Base-by-base conservation (phyloP, 306 rosid species). In the Begonia loranthoides region DNA sequence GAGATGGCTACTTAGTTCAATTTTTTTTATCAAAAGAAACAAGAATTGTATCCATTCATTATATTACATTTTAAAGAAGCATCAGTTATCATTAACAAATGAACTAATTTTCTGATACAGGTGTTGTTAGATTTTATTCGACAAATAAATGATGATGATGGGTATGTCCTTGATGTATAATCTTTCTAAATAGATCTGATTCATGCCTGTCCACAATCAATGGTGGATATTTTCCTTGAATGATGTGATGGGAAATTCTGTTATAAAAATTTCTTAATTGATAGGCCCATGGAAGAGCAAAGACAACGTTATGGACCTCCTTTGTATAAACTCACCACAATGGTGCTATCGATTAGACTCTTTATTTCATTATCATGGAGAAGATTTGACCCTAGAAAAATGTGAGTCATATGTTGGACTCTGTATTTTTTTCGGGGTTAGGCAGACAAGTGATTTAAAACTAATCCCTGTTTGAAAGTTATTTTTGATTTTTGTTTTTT, bases 231-330 rank as follows among this genome's bases (percentile, higher is more conserved):
- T 9, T 50, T 55, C 52, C 14, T 11, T 41, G 11, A 24, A 45
- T 51, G 13, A 13, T 41, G 36, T 50, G 41, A 19, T 40, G 39
- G 36, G 36, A 5, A 28, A 59, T 69, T 50, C 57, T 52, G 5
- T 49, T 28, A 16, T 52, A 52, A 47, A 60, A 56, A 41, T 52
- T 10, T 28, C 57, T 63, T 54, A 57, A 50, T 73, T 64, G 51
- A 58, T 39, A 90, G 97, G 81, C 97, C 97, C 51, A 90, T 90
- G 97, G 97, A 90, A 71, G 95, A 90, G 69, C 97, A 90, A 65
- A 74, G 97, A 0, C 85, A 78, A 34, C 97, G 97, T 60, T 90
- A 90, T 72, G 97, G 97, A 64, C 95, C 92, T 10, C 87, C 92
- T 10, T 67, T 90, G 51, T 90, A 90, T 65, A 78, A 65, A 58